phyloP scores from a whole-genome alignment of 2,329 filamentous ascomycete genomes.

The Colletotrichum simmondsii region DNA sequence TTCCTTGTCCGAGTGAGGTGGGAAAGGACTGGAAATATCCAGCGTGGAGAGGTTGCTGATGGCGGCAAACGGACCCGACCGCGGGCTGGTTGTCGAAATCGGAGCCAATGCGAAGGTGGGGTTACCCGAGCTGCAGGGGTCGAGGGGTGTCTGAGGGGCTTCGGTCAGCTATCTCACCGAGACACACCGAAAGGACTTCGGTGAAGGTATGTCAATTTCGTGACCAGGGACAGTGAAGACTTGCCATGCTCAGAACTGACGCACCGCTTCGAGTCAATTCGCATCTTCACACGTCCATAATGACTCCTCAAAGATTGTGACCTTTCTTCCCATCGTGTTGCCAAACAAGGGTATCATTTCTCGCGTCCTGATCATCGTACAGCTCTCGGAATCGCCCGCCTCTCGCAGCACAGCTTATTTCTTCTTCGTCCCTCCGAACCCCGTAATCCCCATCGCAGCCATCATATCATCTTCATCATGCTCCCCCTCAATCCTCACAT shows the following conservation, averaged over 20 bases:
- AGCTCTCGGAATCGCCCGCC: background rate
- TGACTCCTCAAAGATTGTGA: background rate
- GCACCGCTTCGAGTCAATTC: background rate
- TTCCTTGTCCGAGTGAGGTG: background rate
- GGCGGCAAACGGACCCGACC: conserved; percentile 9
- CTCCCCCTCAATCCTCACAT: conserved; percentile 74
- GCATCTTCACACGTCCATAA: background rate
- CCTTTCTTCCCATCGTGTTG: background rate
- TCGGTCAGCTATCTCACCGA: conserved; percentile 7
- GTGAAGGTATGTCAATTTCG: background rate
- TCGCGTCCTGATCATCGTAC: conserved; percentile 25
- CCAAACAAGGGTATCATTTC: conserved; percentile 44
- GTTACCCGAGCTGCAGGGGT: conserved; percentile 25
- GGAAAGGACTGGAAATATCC: background rate
- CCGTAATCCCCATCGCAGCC: conserved; percentile 73
- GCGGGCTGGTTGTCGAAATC: conserved; percentile 18
- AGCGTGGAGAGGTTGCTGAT: background rate
- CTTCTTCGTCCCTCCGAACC: conserved; percentile 71
- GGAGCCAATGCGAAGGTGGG: conserved; percentile 30
- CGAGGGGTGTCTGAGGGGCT: background rate
- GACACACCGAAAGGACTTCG: background rate
- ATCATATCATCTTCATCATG: conserved; percentile 79
- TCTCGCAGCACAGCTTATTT: conserved; percentile 35
- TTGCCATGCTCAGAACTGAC: too few species aligned
- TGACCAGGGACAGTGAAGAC: too few species aligned